phyloP scores from a whole-genome alignment of 2,329 filamentous ascomycete genomes.

The Aspergillus novoparasiticus region DNA sequence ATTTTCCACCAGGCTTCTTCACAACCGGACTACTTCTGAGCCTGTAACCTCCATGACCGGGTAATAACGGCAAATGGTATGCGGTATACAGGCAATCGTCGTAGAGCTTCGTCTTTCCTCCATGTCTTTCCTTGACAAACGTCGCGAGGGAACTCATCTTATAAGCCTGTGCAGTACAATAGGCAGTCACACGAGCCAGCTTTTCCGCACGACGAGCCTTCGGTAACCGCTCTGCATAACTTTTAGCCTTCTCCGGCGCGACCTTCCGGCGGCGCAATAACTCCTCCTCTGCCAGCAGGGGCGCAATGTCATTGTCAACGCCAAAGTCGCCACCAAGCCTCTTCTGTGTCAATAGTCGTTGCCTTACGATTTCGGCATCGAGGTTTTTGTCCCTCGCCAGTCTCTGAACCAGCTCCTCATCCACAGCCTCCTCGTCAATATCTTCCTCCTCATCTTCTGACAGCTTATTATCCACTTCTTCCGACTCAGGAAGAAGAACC shows the following conservation, averaged over 20 bases:
- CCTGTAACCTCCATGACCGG: constrained; percentile 82
- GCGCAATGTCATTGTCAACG: constrained; percentile 55
- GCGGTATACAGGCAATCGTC: constrained; percentile 97
- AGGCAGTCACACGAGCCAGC: constrained; percentile 86
- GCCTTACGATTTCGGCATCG: constrained; percentile 37
- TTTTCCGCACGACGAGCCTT: constrained; percentile 87
- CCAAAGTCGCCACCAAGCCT: constrained; percentile 56
- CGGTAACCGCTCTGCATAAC: constrained; percentile 88
- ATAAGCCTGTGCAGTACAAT: constrained; percentile 93
- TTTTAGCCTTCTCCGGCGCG: constrained; percentile 68
- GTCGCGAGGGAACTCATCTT: constrained; percentile 85
- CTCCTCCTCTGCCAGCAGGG: constrained; percentile 61
- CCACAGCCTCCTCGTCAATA: constrained; percentile 29
- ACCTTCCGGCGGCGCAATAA: constrained; percentile 57
- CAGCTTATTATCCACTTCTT: constrained; percentile 27
- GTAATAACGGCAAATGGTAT: constrained; percentile 86
- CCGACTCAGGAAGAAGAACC: constrained; percentile 86
- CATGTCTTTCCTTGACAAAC: constrained; percentile 84
- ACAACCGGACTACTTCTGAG: constrained; percentile 87
- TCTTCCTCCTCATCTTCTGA: constrained; percentile 29
- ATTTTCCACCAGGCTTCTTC: constrained; percentile 91
- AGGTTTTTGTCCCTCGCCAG: constrained; percentile 35
- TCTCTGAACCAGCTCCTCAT: constrained; percentile 39
- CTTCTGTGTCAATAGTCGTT: constrained; percentile 35
- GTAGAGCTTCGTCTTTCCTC: constrained; percentile 92